Evolutionary conservation across 306 rosid species (phyloP).

Genomic region (Benincasa hispida): DNA sequence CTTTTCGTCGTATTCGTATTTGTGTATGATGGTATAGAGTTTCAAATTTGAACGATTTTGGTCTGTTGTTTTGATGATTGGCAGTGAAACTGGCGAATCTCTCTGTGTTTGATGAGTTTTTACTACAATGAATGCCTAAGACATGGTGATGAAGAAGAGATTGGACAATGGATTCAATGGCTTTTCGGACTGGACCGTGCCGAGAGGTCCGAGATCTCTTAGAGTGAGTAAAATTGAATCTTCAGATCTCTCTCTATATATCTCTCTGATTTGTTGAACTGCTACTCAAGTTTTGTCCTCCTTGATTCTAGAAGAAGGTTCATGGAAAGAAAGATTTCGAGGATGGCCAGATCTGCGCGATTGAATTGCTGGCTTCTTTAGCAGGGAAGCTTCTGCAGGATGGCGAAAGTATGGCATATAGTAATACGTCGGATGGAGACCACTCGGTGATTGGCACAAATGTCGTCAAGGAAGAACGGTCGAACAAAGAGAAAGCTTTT

Average conservation of each 20-base stretch:
- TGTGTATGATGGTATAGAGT: background rate
- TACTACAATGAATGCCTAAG: slow-evolving; percentile 33
- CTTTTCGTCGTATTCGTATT: background rate
- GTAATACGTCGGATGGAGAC: slow-evolving; percentile 65
- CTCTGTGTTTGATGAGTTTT: slow-evolving; percentile 32
- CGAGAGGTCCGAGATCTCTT: slow-evolving; percentile 74
- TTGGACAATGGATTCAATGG: slow-evolving; percentile 47
- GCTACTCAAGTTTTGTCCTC: slow-evolving; percentile 11
- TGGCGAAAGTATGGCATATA: slow-evolving; percentile 67
- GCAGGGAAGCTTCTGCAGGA: slow-evolving; percentile 86
- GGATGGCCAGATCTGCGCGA: slow-evolving; percentile 46
- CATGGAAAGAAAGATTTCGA: slow-evolving; percentile 31
- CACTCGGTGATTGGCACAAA: slow-evolving; percentile 25
- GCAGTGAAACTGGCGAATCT: slow-evolving; percentile 32
- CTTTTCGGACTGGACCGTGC: slow-evolving; percentile 54
- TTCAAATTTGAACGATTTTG: slow-evolving; percentile 10
- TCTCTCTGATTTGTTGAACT: slow-evolving; percentile 10
- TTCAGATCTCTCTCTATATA: background rate
- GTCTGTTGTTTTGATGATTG: slow-evolving; percentile 9
- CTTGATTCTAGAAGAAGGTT: slow-evolving; percentile 50
- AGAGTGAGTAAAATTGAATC: slow-evolving; percentile 41
- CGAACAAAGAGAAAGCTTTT: slow-evolving; percentile 22
- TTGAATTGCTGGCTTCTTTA: slow-evolving; percentile 78
- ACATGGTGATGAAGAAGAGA: slow-evolving; percentile 81
- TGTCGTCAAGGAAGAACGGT: slow-evolving; percentile 29